Evolutionary conservation across 441 rosid genomes (phyloP), one percentile per base, ranked within the genome.

Genomic region (Arabidopsis lyrata): DNA sequence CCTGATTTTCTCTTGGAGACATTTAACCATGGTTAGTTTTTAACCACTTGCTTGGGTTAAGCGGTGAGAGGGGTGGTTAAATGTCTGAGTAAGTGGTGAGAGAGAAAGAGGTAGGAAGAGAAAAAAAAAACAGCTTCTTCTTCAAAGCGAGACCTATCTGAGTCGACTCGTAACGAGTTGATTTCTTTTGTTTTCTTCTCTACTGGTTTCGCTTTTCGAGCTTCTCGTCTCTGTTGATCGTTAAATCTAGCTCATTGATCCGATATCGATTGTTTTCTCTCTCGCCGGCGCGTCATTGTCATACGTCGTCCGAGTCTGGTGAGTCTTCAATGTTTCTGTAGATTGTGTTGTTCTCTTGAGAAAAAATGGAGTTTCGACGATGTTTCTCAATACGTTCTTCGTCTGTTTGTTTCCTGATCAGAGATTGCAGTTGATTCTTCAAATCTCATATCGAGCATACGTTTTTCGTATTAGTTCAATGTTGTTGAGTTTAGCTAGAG

Each of bases 111-210:
- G 63, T 36, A 36, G 79, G 38, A 41, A 63, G 45, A 45, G 64
- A 1, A 61, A 20, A n/a, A 12, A 2, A 36, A 60, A 10, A 22
- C 77, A 77, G 73, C 76, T 77, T 64, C 61, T 77, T 64, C 61
- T 16, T 48, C 22, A 45, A 49, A 76, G 75, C 61, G 67, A 77
- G 50, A 42, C 57, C 52, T 65, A 2, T 20, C 73, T 66, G 73
- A 77, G 77, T 71, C 77, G 77, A 77, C 80, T 77, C 73, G 10
- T 27, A 35, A n/a, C 80, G 77, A 72, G 68, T 71, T 70, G 62
- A 36, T 59, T 32, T 35, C 6, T 49, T 3, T 1, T 18, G 38
- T 53, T 11, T 27, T 53, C 14, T 52, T 32, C 53, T 48, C 16
- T 36, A 34, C 29, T 68, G 65, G 62, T 62, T 76, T 76, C 59